These are phyloP conservation scores for Neonectria faginata DNA, from an alignment of 2,329 filamentous ascomycete species.

Conservation along the genomic window DNA sequence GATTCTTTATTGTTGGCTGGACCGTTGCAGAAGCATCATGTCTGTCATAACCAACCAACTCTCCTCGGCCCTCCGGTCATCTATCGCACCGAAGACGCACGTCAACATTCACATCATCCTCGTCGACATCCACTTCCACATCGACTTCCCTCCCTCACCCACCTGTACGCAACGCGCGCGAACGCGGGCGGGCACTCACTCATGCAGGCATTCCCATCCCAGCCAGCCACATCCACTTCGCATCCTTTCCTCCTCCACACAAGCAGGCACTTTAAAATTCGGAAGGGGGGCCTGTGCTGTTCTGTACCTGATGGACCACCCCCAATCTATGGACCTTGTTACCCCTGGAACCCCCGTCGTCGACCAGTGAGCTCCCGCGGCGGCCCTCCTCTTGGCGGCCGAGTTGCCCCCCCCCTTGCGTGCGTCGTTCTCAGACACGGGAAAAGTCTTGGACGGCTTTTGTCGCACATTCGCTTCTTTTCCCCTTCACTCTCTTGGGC, in stretches of 20 bases:
- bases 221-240: constrained; percentile 9
- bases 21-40: not conserved
- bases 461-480: constrained; percentile 13
- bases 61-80: not conserved
- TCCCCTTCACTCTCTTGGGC: not conserved
- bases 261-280: constrained; percentile 43
- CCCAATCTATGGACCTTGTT: constrained; percentile 8
- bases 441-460: constrained; percentile 15
- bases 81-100: not conserved
- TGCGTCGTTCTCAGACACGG: constrained; percentile 29
- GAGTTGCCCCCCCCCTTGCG: constrained; percentile 25
- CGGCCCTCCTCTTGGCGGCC: constrained; percentile 27
- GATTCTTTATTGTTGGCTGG: too few relatives aligned
- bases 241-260: not conserved
- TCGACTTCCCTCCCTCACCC: not conserved
- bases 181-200: constrained; percentile 4
- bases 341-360: constrained; percentile 36
- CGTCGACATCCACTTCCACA: not conserved
- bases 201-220: constrained; percentile 1
- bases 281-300: constrained; percentile 33
- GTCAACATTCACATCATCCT: not conserved
- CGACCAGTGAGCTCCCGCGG: constrained; percentile 32
- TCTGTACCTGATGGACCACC: constrained; percentile 30
- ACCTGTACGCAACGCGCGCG: not conserved
- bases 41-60: not conserved